Evolutionary conservation across 257 asterid species (phyloP).

Genomic region (Cynanchum wilfordii): DNA sequence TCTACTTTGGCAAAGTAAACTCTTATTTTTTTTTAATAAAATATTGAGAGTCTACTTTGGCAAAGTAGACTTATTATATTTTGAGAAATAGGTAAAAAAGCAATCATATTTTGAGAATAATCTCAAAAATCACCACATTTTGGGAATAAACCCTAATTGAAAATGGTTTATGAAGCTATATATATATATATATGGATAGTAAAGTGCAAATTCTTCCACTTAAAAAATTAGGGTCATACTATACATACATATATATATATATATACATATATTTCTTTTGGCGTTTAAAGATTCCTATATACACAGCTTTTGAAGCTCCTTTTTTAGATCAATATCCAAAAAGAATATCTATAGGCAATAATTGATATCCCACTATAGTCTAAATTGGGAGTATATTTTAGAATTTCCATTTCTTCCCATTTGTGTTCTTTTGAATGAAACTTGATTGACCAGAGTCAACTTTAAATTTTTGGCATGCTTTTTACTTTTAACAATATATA

Average conservation of each 20-base stretch:
- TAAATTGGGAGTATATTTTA: background rate
- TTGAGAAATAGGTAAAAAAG: too few species aligned
- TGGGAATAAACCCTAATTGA: too few species aligned
- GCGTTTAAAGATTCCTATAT: background rate
- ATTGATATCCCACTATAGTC: background rate
- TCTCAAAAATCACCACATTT: too few species aligned
- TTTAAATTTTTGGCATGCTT: background rate
- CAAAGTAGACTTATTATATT: too few species aligned
- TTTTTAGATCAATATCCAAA: background rate
- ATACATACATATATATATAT: too few species aligned
- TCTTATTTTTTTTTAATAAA: too few species aligned
- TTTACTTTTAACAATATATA: too few species aligned
- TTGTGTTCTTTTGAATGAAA: background rate
- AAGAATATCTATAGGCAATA: conserved; percentile 4
- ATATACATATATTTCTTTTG: background rate
- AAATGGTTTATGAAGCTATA: too few species aligned
- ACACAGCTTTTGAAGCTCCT: background rate
- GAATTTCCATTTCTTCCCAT: background rate
- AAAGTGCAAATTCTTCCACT: background rate
- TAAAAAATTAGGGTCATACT: background rate
- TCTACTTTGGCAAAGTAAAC: too few species aligned
- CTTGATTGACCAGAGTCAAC: background rate
- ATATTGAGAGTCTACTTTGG: too few species aligned
- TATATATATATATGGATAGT: background rate
- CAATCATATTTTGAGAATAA: too few species aligned